Conservation (phyloP, 2,329 filamentous ascomycete genomes). For the Fusarium lyarnte region DNA sequence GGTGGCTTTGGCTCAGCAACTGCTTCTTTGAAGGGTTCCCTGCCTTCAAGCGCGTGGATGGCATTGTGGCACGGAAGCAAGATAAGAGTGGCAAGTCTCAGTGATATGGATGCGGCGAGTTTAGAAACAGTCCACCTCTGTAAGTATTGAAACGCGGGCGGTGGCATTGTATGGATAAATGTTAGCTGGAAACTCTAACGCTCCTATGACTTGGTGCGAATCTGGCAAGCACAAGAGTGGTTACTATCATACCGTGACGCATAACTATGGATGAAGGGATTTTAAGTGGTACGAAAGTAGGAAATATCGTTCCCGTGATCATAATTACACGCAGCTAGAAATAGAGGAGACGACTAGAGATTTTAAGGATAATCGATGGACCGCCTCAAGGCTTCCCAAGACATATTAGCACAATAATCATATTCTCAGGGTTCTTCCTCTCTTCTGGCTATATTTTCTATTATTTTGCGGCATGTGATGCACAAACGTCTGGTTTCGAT, state of each 20-base stretch:
- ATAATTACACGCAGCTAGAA: neutral
- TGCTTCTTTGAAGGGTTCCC: conserved; percentile 65
- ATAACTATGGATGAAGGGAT: neutral
- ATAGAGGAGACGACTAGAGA: neutral
- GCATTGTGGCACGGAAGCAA: conserved; percentile 55
- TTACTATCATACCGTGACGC: neutral
- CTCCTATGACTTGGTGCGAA: neutral
- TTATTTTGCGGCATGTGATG: neutral
- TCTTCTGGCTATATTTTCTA: neutral
- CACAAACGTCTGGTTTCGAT: too few species aligned
- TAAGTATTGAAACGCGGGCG: neutral
- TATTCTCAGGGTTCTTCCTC: too few species aligned
- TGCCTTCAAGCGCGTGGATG: conserved; percentile 62
- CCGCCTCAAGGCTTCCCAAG: neutral
- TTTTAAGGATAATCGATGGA: neutral
- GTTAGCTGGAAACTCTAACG: too few species aligned
- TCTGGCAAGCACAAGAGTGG: neutral
- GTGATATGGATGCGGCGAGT: neutral
- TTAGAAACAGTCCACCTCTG: neutral
- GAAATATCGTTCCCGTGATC: too few species aligned
- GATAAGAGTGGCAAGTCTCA: conserved; percentile 49
- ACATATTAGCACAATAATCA: too few species aligned
- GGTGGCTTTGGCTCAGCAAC: conserved; percentile 64
- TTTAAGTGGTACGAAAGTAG: neutral
- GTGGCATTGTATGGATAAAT: neutral